Evolutionary conservation across 2,329 filamentous ascomycete genomes (phyloP), one percentile per base, ranked within the genome.

Genomic region (Xylariaceae sp.): DNA sequence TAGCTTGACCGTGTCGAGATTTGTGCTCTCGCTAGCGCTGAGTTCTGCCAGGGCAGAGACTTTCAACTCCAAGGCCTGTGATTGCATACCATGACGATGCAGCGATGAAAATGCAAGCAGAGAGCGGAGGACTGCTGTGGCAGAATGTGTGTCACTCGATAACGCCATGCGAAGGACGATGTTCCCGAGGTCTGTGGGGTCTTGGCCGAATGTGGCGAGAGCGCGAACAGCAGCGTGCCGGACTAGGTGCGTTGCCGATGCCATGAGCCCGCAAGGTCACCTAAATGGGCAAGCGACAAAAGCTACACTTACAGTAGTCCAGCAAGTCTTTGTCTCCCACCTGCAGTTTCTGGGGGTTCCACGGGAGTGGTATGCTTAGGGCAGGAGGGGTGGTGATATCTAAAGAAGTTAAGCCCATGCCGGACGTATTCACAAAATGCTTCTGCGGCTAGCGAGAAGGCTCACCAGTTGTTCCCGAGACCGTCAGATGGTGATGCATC

Each of bases 101-200:
- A 42, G 6, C 1, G 49, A 46, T 12, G 49, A 41, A 34, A 51
- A 51, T 3, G 49, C 49, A 9, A 51, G 43, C 5, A 51, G 7
- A 0, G 49, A 41, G 6, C 9, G 15, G 2, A 41, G 36, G 7
- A 47, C n/a, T 10, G 49, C 49, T 18, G 12, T 41, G 1, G 49
- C 13, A 2, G 41, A 51, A 1, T 13, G 7, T 9, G 34, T 30
- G 21, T 42, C 34, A 8, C 15, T 18, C 5, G 36, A 13, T 6
- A 39, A 15, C 2, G 49, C 4, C 16, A 51, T 34, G 18, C 49
- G 49, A 4, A 34, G 32, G 10, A 34, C 6, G 6, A 13, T 10
- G 18, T 19, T 19, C 7, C 39, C 18, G 13, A 42, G 39, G 13
- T 42, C 39, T 18, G 16, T 42, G 39, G 39, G 18, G 7, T 42